These are phyloP conservation scores for Xenoacremonium recifei DNA, from an alignment of 2,329 filamentous ascomycete genomes.

Conservation along the genomic window DNA sequence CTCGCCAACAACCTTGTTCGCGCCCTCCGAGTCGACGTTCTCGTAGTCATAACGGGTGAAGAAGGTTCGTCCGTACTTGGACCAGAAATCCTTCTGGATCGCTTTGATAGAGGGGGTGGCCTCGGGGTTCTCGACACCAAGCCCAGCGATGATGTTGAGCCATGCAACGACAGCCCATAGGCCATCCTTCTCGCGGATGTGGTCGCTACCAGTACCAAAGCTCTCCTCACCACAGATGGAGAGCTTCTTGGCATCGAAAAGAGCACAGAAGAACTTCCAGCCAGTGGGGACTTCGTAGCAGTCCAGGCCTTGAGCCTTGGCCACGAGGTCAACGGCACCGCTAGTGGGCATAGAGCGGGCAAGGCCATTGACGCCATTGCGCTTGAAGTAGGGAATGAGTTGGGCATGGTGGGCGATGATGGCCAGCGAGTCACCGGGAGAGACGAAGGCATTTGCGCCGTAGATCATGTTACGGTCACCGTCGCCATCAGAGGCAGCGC, in stretches of 20 bases:
- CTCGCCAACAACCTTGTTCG: constrained; percentile 83
- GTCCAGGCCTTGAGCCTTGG: constrained; percentile 87
- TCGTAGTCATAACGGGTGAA: constrained; percentile 99
- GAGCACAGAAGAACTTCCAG: constrained; percentile 98
- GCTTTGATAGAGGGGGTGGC: constrained; percentile 89
- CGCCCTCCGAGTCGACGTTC: constrained; percentile 85
- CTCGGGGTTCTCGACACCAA: constrained; percentile 76
- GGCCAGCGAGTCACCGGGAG: constrained; percentile 92
- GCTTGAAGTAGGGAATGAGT: constrained; percentile 97
- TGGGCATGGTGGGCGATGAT: constrained; percentile 98
- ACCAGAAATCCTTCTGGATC: constrained; percentile 98
- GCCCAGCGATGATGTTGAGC: constrained; percentile 96
- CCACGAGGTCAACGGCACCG: constrained; percentile 91
- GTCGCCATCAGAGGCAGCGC: constrained; percentile 93
- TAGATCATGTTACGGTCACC: constrained; percentile 99
- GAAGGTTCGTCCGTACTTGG: constrained; percentile 92
- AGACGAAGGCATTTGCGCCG: constrained; percentile 93
- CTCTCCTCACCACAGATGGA: constrained; percentile 99
- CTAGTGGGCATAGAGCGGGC: constrained; percentile 98
- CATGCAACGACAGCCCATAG: constrained; percentile 97
- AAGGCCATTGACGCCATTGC: constrained; percentile 92
- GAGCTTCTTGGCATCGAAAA: constrained; percentile 92
- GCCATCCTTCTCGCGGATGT: constrained; percentile 98
- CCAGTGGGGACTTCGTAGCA: constrained; percentile 97
- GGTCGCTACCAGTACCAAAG: constrained; percentile 96